A percentile compares a stretch with the other conserved stretches of the same genome.
These are phyloP conservation scores for Trichosporon sp. DNA, from an alignment of 1,284 basidiomycete genomes.

Conservation along the genomic window DNA sequence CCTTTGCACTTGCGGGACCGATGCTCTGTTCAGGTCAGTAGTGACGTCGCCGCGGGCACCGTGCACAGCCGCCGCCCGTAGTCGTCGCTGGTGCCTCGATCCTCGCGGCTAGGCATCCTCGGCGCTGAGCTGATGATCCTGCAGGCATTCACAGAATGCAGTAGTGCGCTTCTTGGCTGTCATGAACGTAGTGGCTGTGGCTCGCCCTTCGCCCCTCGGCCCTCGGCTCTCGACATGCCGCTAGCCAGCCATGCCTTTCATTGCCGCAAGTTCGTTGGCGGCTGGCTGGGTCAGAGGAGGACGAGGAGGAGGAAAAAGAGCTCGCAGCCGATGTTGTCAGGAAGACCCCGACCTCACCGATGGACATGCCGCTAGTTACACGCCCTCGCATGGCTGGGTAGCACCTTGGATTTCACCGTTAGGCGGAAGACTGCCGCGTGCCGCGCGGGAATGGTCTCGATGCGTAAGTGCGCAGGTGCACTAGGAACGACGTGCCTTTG, in stretches of 20 bases:
- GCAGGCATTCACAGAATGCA: background rate
- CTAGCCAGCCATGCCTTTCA: background rate
- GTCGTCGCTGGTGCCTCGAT: background rate
- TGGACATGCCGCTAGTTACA: too few species aligned
- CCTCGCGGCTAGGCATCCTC: background rate
- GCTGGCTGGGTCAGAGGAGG: background rate
- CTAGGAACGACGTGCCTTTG: background rate
- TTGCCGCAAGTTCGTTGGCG: background rate
- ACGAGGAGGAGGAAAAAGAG: background rate
- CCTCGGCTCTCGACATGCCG: background rate
- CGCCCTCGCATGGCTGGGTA: too few species aligned
- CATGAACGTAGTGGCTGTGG: too few species aligned
- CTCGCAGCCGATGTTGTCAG: background rate
- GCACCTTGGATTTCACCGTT: background rate
- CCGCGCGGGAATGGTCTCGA: background rate
- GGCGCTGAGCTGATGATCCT: background rate
- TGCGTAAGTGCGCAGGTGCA: background rate
- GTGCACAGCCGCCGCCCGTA: background rate
- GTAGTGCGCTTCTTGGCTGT: too few species aligned
- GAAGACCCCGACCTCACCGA: too few species aligned
- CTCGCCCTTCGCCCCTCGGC: background rate
- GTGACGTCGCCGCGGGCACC: background rate
- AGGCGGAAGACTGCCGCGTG: background rate
- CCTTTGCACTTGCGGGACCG: background rate
- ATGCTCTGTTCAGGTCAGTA: background rate